Evolutionary conservation across 2,329 filamentous ascomycete species (phyloP).

Genomic region (Arthrocladium fulminans): DNA sequence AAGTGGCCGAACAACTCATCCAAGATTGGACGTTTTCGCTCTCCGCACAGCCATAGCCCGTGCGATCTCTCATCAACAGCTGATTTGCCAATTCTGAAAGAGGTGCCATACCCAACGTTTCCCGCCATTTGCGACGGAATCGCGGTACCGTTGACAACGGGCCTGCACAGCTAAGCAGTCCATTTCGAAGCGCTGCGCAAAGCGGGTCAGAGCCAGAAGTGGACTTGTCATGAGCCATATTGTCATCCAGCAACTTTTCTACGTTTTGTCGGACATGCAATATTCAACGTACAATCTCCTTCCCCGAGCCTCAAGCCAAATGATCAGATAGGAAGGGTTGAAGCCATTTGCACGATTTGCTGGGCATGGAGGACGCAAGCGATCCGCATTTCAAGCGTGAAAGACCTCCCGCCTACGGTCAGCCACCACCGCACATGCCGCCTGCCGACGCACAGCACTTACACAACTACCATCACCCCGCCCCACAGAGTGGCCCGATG

Average conservation of each 20-base stretch:
- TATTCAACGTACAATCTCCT: neutral
- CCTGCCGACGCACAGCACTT: constrained; percentile 22
- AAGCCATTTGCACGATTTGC: constrained; percentile 1
- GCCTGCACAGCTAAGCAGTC: neutral
- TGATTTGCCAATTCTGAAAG: neutral
- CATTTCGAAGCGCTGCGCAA: neutral
- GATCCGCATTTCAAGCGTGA: constrained; percentile 21
- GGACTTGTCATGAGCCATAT: neutral
- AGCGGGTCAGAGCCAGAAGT: neutral
- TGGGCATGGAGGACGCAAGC: constrained; percentile 19
- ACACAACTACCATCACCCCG: constrained; percentile 19
- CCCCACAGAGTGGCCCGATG: constrained; percentile 17
- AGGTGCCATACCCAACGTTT: constrained; percentile 2
- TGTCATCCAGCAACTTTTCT: neutral
- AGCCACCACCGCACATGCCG: constrained; percentile 20
- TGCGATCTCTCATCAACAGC: neutral
- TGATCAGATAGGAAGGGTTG: constrained; percentile 3
- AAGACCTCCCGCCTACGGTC: constrained; percentile 18
- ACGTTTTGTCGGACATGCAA: constrained; percentile 2
- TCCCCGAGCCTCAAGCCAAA: neutral
- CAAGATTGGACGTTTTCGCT: no score
- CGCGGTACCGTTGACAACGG: neutral
- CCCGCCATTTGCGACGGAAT: neutral
- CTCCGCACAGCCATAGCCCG: no score
- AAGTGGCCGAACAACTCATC: neutral